phyloP scores from a whole-genome alignment of 805 yeast genomes.

The Metschnikowia noctiluminum region DNA sequence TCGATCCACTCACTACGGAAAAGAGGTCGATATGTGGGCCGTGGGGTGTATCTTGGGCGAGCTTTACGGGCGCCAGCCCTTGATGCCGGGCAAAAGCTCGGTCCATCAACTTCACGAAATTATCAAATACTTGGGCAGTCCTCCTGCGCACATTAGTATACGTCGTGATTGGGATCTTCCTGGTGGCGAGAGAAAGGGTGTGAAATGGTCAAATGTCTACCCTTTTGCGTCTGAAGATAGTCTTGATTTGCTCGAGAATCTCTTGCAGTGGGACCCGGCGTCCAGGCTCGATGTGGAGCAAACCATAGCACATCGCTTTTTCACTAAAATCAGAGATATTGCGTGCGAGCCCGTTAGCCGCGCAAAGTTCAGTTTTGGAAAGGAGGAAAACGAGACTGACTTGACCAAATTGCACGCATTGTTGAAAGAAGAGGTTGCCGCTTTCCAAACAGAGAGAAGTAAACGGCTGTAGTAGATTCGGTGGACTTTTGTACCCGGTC shows the following conservation, averaged over 20 bases:
- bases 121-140: constrained; percentile 67
- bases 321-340: constrained; percentile 49
- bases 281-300: constrained; percentile 52
- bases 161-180: constrained; percentile 28
- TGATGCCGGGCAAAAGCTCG: constrained; percentile 74
- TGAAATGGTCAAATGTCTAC: constrained; percentile 50
- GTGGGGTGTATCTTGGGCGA: constrained; percentile 89
- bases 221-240: constrained; percentile 60
- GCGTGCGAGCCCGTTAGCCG: constrained; percentile 54
- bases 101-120: constrained; percentile 70
- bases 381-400: constrained; percentile 43
- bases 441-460: constrained; percentile 17
- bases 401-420: constrained; percentile 16
- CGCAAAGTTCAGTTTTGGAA: constrained; percentile 59
- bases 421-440: constrained; percentile 22
- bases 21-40: constrained; percentile 87
- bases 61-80: constrained; percentile 72
- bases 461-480: background rate
- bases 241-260: constrained; percentile 46
- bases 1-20: constrained; percentile 55
- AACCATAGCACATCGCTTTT: constrained; percentile 56
- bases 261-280: constrained; percentile 65
- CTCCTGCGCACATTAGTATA: constrained; percentile 45
- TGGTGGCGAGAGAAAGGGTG: constrained; percentile 39
- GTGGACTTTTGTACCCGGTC: no score